Evolutionary conservation across 345 rosid genomes (phyloP).

Genomic region (Durio zibethinus): DNA sequence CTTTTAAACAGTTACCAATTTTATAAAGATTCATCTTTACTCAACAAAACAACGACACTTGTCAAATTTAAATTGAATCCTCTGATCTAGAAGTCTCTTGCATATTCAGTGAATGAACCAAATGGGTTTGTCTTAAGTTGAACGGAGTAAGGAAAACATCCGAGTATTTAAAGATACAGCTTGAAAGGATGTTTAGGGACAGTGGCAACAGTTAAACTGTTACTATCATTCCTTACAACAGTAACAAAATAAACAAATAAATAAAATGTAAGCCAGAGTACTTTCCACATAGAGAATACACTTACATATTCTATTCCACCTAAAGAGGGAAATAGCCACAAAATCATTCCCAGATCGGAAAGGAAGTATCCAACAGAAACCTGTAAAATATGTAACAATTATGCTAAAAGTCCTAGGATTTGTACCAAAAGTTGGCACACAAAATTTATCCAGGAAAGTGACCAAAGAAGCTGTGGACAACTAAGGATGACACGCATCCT

Average conservation of each 20-base stretch:
- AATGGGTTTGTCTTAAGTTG: neutral
- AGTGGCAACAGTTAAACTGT: neutral
- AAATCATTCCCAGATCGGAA: slow-evolving; percentile 71
- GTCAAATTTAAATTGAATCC: neutral
- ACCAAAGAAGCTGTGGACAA: neutral
- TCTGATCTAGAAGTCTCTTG: neutral
- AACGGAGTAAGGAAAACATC: neutral
- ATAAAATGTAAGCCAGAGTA: neutral
- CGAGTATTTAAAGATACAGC: neutral
- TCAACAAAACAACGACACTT: neutral
- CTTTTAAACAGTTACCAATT: slow-evolving; percentile 52
- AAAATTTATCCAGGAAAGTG: neutral
- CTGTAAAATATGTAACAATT: slow-evolving; percentile 37
- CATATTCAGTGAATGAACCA: slow-evolving; percentile 3
- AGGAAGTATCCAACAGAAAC: slow-evolving; percentile 86
- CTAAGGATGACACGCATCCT: neutral
- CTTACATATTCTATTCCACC: slow-evolving; percentile 93
- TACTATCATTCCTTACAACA: neutral
- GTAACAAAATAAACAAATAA: neutral
- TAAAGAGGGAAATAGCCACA: slow-evolving; percentile 78
- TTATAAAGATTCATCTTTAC: slow-evolving; percentile 51
- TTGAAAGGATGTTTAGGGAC: neutral
- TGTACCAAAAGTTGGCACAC: neutral
- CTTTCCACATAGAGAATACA: slow-evolving; percentile 1
- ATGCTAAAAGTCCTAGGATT: neutral